Evolutionary conservation across 208 protist species (phyloP), one percentile per base, ranked within the genome.

Genomic region (Leishmania major): DNA sequence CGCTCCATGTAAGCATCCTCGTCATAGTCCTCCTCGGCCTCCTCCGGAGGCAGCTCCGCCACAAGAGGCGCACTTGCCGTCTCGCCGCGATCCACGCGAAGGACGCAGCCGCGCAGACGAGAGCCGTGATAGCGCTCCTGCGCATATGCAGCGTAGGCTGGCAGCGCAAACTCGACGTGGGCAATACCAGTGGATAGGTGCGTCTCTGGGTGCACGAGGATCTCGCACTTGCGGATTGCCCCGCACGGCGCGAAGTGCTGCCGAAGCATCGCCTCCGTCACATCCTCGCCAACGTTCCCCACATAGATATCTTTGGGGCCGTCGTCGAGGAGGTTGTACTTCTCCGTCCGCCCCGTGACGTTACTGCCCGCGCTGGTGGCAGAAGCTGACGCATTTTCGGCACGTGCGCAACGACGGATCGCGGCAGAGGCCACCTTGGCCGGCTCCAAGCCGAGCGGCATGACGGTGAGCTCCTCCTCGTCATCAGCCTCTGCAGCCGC

Each of bases 61-160:
- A 84, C 79, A 53, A 96, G 88, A 31, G 90, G 91, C 49, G 89
- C 89, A 80, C 92, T 98, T n/a, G 87, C 75, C 77, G 89, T 87
- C 19, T 94, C 95, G n/a, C 93, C 95, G 71, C 93, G 93, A 80
- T 98, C 95, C 17, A 98, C 95, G 25, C 91, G 95, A 53, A 98
- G 88, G 59, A 92, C 87, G 73, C 89, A 93, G 45, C 93, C 93
- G 37, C 86, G 87, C 60, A 98, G 87, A 28, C 92, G 88, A 3
- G 95, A 98, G 72, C 95, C 93, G 86, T 98, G 93, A 67, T 93
- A 88, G 80, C 93, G 80, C 73, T 94, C 83, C 91, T 96, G 86
- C 0, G 95, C 95, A 82, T 96, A 96, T 55, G 88, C 88, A 11
- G 95, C 95, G 85, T 96, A 96, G 25, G 93, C 93, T 5, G 95